phyloP scores from a whole-genome alignment of 2,329 filamentous ascomycete genomes.

The Arthroderma uncinatum region DNA sequence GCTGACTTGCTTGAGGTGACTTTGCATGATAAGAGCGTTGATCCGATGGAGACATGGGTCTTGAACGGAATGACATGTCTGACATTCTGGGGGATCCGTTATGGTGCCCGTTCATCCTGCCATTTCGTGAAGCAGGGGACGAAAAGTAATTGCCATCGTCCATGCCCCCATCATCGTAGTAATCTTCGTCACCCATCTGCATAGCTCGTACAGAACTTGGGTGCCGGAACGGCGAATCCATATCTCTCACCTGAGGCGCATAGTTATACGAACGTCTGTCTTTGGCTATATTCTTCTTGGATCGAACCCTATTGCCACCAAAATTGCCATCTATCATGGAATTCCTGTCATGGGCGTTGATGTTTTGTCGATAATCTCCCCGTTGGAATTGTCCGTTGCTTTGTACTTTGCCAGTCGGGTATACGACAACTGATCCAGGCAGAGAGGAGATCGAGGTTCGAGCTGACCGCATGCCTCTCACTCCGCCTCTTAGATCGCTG shows the following conservation, averaged over 20 bases:
- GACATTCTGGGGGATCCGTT: conserved; percentile 18
- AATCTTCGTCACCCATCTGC: conserved; percentile 23
- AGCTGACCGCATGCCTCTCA: conserved; percentile 7
- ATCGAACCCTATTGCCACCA: conserved; percentile 3
- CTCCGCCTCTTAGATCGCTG: not conserved
- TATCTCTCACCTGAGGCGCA: conserved; percentile 24
- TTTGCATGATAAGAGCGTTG: conserved; percentile 26
- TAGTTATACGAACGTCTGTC: conserved; percentile 16
- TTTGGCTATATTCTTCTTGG: conserved; percentile 14
- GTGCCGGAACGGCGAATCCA: conserved; percentile 33
- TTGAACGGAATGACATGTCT: conserved; percentile 24
- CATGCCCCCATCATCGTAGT: conserved; percentile 23
- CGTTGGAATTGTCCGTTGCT: not conserved
- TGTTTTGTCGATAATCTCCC: conserved; percentile 1
- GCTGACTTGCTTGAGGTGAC: conserved; percentile 19
- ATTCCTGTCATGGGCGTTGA: not conserved
- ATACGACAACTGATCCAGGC: conserved; percentile 29
- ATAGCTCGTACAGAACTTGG: conserved; percentile 35
- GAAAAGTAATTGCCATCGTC: conserved; percentile 29
- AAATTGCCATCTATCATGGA: not conserved
- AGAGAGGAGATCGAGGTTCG: conserved; percentile 33
- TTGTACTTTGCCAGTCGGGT: conserved; percentile 14
- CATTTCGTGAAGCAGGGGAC: conserved; percentile 21
- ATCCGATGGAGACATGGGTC: conserved; percentile 24
- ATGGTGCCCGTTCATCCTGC: conserved; percentile 8